Conservation (phyloP, 75 land plant species). For the Pinus albicaulis region DNA sequence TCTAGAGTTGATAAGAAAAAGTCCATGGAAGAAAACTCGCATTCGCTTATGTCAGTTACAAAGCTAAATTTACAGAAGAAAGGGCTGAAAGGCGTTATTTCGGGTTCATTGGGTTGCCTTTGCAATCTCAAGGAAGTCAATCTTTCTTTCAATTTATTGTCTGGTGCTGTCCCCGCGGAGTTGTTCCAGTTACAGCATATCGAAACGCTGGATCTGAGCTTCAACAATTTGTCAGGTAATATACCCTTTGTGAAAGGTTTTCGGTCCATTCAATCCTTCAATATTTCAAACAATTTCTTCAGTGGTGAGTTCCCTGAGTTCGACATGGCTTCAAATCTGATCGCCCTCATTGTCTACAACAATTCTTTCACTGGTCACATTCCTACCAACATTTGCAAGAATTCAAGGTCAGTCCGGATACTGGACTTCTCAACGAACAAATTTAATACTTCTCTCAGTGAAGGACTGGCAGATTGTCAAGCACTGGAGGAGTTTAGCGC, state of each 20-base stretch:
- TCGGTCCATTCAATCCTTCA: conserved; percentile 16
- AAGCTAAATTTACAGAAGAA: conserved; percentile 12
- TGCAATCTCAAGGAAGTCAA: conserved; percentile 28
- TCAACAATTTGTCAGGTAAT: conserved; percentile 28
- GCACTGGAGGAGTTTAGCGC: conserved; percentile 25
- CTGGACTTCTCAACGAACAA: conserved; percentile 18
- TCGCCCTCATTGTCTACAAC: conserved; percentile 8
- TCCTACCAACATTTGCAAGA: conserved; percentile 11
- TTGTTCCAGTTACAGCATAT: conserved; percentile 22
- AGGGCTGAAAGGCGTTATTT: conserved; percentile 24
- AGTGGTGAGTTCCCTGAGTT: conserved; percentile 11
- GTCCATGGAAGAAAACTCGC: neutral
- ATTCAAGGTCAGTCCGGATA: conserved; percentile 3
- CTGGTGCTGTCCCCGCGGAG: conserved; percentile 15
- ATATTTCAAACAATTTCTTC: conserved; percentile 32
- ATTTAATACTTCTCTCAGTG: neutral
- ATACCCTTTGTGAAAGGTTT: conserved; percentile 11
- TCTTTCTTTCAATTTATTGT: conserved; percentile 34
- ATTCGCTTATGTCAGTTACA: neutral
- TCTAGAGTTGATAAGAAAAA: neutral
- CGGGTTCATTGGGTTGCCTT: conserved; percentile 20
- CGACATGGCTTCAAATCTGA: neutral
- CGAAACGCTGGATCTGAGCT: conserved; percentile 32
- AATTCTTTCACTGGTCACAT: conserved; percentile 21
- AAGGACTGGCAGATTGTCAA: conserved; percentile 6